Base-by-base conservation (phyloP, 148 eudicot species). In the Bassia scoparia region DNA sequence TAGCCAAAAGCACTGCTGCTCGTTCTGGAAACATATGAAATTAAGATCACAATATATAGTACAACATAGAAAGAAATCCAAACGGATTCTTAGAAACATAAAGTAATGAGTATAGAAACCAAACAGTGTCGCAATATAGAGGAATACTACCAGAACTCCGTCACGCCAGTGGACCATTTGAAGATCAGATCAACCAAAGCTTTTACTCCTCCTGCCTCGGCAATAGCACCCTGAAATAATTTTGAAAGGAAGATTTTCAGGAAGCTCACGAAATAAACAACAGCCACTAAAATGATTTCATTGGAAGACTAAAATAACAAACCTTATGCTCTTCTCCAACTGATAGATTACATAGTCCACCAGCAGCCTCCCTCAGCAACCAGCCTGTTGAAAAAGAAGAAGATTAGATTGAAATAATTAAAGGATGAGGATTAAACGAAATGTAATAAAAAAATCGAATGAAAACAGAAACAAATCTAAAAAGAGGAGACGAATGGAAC, bases 301-400 rank as follows among this genome's bases (percentile, higher is more conserved):
- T 34, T 75, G 73, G 49, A 27, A 38, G 21, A 54, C 31, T 44
- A 52, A 56, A 60, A 82, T 44, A 38, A 74, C 73, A 68, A 83
- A 95, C 99, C 94, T 92, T 95, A 77, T 95, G 99, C 78, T 95
- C 99, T 87, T 95, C 99, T 50, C 97, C 99, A 46, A 95, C 99
- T 20, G 99, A 95, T 74, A 95, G 88, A 83, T 95, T 95, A 96
- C 97, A 95, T 23, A 95, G 85, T 71, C 99, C 99, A 76, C 99
- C 97, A 53, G 97, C 99, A 76, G 99, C 99, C 92, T 95, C 99
- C n/a, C 82, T 95, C 97, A 13, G 96, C 99, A 12, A 92, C 97
- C 83, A 91, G 80, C 84, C 86, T 92, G 77, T 95, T 95, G n/a
- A n/a, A n/a, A n/a, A n/a, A n/a, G n/a, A n/a, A n/a, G n/a, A n/a